Evolutionary conservation across 805 yeast species (phyloP), one percentile per base, ranked within the genome.

Genomic region (Schwanniomyces pseudopolymorphus): DNA sequence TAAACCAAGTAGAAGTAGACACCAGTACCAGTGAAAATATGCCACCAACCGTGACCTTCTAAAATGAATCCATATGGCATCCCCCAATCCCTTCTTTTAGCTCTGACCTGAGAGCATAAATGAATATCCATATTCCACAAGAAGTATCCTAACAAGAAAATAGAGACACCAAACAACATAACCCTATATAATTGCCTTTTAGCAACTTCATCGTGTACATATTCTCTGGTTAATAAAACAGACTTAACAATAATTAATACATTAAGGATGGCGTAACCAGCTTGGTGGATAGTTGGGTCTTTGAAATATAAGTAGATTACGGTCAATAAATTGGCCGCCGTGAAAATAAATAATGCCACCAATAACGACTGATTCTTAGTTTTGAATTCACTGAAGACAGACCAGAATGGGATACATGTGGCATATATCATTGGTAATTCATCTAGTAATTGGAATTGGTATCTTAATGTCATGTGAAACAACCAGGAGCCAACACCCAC

Each of bases 41-140:
- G 98, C 98, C 98, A 92, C 97, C 97, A 92, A 20, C 96, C 96
- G 59, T 92, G 98, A 24, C 96, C 86, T 65, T 92, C 98, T 28
- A 92, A 72, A 3, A 92, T 53, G 50, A 89, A 78, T 1, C 98
- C 98, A 44, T 85, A 78, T 2, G 97, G 97, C 69, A 86, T 77
- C 3, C 97, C 96, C 63, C 73, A 66, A 3, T 68, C 54, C 48
- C 94, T 78, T 63, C 97, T 78, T 13, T 80, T 58, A 5, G 65
- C 49, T 33, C 83, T 76, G 65, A 88, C 83, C 20, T 64, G 63
- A 13, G 70, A 54, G 63, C 98, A 92, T 46, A 85, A 78, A 53
- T 88, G 87, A 47, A 87, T 89, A 63, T 92, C 98, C 55, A 89
- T 63, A 61, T 89, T 89, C 98, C 98, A 92, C 47, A 89, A 70